phyloP scores from a whole-genome alignment of 192 early-diverging fungal species.

The Allomyces macrogynus region DNA sequence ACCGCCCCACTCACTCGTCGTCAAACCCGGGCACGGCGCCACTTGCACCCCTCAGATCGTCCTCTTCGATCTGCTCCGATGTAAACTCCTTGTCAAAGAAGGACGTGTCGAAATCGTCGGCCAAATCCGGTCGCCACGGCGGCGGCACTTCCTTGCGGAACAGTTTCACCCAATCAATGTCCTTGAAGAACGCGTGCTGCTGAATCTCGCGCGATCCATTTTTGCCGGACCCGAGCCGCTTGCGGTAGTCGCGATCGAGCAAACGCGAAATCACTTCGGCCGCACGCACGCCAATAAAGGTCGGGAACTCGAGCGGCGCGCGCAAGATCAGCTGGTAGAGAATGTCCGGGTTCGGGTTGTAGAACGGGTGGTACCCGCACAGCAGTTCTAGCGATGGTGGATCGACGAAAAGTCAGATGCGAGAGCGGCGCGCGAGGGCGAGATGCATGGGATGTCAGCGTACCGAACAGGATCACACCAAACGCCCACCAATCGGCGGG shows the following conservation, averaged over 20 bases:
- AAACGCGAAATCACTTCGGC: slow-evolving; percentile 13
- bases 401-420: too few species aligned
- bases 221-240: slow-evolving; percentile 9
- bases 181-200: slow-evolving; percentile 19
- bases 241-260: slow-evolving; percentile 11
- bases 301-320: slow-evolving; percentile 16
- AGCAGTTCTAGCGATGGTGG: slow-evolving; percentile 15
- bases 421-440: too few species aligned
- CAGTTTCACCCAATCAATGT: slow-evolving; percentile 20
- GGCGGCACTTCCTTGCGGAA: slow-evolving; percentile 19
- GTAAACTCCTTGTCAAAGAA: slow-evolving; percentile 1
- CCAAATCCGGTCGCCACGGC: slow-evolving; percentile 23
- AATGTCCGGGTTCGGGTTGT: slow-evolving; percentile 16
- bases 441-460: background rate
- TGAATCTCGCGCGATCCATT: slow-evolving; percentile 14
- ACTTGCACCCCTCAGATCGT: background rate
- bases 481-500: slow-evolving; percentile 35
- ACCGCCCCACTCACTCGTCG: too few species aligned
- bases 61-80: background rate
- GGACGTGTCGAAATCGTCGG: background rate
- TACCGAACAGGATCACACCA: slow-evolving; percentile 24
- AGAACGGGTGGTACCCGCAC: slow-evolving; percentile 30
- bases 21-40: too few species aligned
- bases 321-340: slow-evolving; percentile 21
- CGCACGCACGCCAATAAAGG: slow-evolving; percentile 9